phyloP scores from a whole-genome alignment of 345 rosid species.

The Cardamine occulta region DNA sequence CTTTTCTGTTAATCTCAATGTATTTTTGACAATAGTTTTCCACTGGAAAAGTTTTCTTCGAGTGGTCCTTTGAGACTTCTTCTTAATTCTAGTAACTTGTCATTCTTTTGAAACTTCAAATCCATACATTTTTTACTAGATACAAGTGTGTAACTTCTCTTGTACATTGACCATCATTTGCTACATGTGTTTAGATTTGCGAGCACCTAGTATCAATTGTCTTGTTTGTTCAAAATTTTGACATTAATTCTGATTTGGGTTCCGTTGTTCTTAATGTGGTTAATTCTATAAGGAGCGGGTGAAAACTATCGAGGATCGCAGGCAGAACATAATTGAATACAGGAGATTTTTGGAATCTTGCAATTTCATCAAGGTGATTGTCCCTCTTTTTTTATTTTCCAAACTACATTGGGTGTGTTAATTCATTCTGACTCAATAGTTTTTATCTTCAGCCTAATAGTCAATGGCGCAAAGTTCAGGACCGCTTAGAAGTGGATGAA shows the following conservation, averaged over 20 bases:
- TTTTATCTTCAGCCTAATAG: conserved; percentile 64
- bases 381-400: conserved; percentile 2
- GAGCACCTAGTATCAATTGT: conserved; percentile 10
- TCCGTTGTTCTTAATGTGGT: conserved; percentile 36
- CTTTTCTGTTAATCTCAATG: conserved; percentile 6
- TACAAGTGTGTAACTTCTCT: conserved; percentile 20
- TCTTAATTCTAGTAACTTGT: conserved; percentile 11
- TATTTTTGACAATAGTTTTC: conserved; percentile 9
- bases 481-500: conserved; percentile 87
- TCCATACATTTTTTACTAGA: not conserved
- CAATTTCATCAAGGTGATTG: conserved; percentile 80
- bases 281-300: conserved; percentile 64
- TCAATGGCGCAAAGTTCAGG: conserved; percentile 99
- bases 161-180: conserved; percentile 13
- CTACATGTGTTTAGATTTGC: conserved; percentile 18
- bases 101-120: conserved; percentile 23
- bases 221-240: conserved; percentile 9
- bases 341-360: conserved; percentile 84
- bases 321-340: conserved; percentile 68
- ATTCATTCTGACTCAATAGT: conserved; percentile 30
- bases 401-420: conserved; percentile 12
- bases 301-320: conserved; percentile 78
- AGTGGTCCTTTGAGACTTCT: conserved; percentile 2
- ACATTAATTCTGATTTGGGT: conserved; percentile 9
- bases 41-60: not conserved